Evolutionary conservation across 2,329 filamentous ascomycete genomes (phyloP), one percentile per base, ranked within the genome.

Genomic region (Pseudogymnoascus sp.): DNA sequence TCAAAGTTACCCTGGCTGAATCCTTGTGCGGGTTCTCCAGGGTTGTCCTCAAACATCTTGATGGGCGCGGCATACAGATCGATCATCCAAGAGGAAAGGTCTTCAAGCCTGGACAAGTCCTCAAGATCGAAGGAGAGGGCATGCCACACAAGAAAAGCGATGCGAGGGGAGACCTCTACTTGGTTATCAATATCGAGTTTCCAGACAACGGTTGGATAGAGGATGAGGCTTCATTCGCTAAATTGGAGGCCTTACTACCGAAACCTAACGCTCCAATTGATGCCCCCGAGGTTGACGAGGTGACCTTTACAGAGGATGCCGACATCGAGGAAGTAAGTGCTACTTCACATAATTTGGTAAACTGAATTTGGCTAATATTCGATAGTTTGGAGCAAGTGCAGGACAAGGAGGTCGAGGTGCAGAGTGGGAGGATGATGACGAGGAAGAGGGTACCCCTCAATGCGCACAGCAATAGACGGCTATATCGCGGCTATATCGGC

Each of bases 101-200:
- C 58, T 75, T 99, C 34, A 83, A 85, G 23, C 92, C 94, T 0
- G 87, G 85, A 23, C 89, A 99, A 70, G 82, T 92, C 6, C 79
- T 99, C 67, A 96, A 91, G 77, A 78, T 99, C 1, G 74, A 80
- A 2, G 91, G 90, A 23, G 94, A 99, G 76, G 94, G 94, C 62
- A 99, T 99, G 94, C 94, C 94, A 1, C 74, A 86, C 67, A 96
- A 96, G 80, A 85, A 86, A 61, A 89, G 86, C 64, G 94, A 99
- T 37, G 70, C 76, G 3, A 90, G 84, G 71, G 94, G 94, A 41
- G 91, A 97, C 69, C 77, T 99, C 15, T 99, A 92, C 74, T 79
- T 99, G 39, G 77, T 88, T 35, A 86, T 96, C 64, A 86, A 94
- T 67, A 82, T 99, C 63, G 82, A 90, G 59, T 97, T 97, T 76